Evolutionary conservation across 768 basidiomycete genomes (phyloP).

Genomic region (Omphalotus guepiniiformis): DNA sequence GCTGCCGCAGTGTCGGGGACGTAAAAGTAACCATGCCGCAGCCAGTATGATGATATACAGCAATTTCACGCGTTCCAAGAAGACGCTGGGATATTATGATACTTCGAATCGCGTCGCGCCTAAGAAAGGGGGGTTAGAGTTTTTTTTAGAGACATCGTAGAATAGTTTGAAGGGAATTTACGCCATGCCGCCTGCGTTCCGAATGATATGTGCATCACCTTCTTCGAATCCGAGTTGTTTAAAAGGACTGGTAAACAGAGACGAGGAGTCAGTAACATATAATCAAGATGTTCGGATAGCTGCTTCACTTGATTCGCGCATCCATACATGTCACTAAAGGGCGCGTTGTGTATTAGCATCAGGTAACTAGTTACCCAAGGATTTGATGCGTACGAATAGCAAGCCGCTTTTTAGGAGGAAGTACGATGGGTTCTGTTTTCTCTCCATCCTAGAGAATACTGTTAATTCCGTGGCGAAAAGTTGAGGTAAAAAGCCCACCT

Average conservation of each 20-base stretch:
- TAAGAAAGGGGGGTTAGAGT: constrained; percentile 14
- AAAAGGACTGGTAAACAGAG: constrained; percentile 28
- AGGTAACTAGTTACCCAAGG: neutral
- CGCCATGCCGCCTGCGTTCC: constrained; percentile 49
- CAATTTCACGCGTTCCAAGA: constrained; percentile 44
- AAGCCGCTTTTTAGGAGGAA: constrained; percentile 2
- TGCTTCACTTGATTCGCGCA: constrained; percentile 42
- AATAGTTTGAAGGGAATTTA: constrained; percentile 18
- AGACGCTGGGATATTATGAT: constrained; percentile 50
- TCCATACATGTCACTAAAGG: constrained; percentile 50
- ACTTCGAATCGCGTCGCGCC: constrained; percentile 44
- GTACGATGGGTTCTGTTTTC: neutral
- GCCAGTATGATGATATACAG: constrained; percentile 50
- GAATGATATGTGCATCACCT: constrained; percentile 49
- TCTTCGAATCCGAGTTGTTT: constrained; percentile 42
- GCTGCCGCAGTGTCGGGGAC: constrained; percentile 29
- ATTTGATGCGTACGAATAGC: neutral
- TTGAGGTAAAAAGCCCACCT: neutral
- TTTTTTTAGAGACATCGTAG: no score
- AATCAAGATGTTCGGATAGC: neutral
- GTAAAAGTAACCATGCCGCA: constrained; percentile 52
- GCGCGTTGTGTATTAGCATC: neutral
- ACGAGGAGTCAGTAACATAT: neutral
- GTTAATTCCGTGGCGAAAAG: neutral
- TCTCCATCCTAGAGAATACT: no score